These are phyloP conservation scores for Phanerochaete carnosa DNA, from an alignment of 768 basidiomycete species.

Conservation along the genomic window DNA sequence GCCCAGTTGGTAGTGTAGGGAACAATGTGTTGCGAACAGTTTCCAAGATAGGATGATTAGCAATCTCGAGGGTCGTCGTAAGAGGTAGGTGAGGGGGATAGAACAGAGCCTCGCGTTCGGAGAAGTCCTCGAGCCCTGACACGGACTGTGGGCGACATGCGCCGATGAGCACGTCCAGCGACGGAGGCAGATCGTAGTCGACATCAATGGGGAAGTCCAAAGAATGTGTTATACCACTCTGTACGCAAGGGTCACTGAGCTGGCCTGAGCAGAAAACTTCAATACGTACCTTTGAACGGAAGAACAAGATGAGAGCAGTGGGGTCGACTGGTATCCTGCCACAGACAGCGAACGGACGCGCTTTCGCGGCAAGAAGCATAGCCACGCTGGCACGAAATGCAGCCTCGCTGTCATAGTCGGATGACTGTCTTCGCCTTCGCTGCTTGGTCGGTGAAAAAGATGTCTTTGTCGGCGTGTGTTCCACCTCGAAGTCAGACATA, in stretches of 20 bases:
- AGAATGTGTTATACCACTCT: slow-evolving; percentile 79
- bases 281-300: slow-evolving; percentile 62
- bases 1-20: slow-evolving; percentile 62
- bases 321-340: slow-evolving; percentile 73
- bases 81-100: slow-evolving; percentile 72
- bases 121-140: slow-evolving; percentile 47
- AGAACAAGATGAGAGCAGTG: slow-evolving; percentile 66
- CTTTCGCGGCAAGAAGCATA: slow-evolving; percentile 54
- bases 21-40: slow-evolving; percentile 71
- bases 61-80: slow-evolving; percentile 73
- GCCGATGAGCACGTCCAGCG: slow-evolving; percentile 74
- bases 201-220: slow-evolving; percentile 81
- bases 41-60: slow-evolving; percentile 80
- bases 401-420: slow-evolving; percentile 50
- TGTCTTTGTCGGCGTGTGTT: slow-evolving; percentile 29
- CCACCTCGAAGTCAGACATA: slow-evolving; percentile 62
- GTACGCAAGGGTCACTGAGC: not conserved
- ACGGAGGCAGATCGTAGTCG: slow-evolving; percentile 69
- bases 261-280: not conserved
- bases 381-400: slow-evolving; percentile 54
- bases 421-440: slow-evolving; percentile 26
- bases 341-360: slow-evolving; percentile 58
- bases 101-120: slow-evolving; percentile 63
- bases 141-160: slow-evolving; percentile 67
- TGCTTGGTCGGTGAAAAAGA: slow-evolving; percentile 12